phyloP scores from a whole-genome alignment of 441 rosid species.

The Metrosideros polymorpha region DNA sequence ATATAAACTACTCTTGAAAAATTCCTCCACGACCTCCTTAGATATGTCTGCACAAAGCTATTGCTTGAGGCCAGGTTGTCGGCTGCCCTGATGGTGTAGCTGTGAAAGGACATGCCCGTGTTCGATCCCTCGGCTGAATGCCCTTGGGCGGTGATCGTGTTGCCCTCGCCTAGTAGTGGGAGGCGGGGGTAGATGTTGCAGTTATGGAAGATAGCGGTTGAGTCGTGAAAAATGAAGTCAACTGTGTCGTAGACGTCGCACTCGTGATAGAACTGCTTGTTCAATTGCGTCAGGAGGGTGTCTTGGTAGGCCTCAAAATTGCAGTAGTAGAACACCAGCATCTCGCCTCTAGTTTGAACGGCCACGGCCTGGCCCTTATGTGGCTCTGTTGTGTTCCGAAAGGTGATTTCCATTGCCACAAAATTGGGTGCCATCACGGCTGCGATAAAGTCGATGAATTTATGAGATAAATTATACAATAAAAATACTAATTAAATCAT shows the following conservation, averaged over 20 bases:
- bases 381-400: background rate
- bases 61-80: background rate
- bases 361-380: background rate
- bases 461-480: too few relatives aligned
- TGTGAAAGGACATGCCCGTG: background rate
- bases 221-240: background rate
- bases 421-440: background rate
- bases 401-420: background rate
- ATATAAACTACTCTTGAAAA: background rate
- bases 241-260: background rate
- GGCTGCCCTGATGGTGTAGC: background rate
- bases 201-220: background rate
- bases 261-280: background rate
- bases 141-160: background rate
- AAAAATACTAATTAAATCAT: too few relatives aligned
- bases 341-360: background rate
- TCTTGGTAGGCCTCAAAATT: background rate
- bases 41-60: background rate
- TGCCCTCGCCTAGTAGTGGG: background rate
- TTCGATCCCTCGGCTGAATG: too few relatives aligned
- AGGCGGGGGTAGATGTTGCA: background rate
- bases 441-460: background rate
- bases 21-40: background rate
- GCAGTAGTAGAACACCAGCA: background rate
- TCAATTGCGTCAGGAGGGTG: background rate